Evolutionary conservation across 2,329 filamentous ascomycete genomes (phyloP), one percentile per base, ranked within the genome.

Genomic region (Aspergillus latus): DNA sequence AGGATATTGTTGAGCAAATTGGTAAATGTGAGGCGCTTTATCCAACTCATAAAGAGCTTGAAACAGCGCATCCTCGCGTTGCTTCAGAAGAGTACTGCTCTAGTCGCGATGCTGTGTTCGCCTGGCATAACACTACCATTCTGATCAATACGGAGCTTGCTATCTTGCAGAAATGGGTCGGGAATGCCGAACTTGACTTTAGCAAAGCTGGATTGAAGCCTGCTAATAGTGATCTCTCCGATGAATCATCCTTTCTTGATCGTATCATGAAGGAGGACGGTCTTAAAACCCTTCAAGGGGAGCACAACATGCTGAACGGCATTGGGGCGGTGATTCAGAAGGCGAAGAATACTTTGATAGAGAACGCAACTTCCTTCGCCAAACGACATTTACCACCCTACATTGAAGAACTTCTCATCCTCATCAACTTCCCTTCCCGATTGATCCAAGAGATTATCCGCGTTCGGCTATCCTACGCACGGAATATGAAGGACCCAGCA

Each of bases 81-180:
- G 86, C 84, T 29, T 95, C 92, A 1, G 81, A 84, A 30, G 83
- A 87, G 30, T 99, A 92, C 75, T 82, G 84, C 59, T 88, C 92
- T 60, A 91, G 91, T 29, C 94, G 89, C 67, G 89, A 96, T 70
- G 88, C 93, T 48, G 88, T 99, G 62, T 86, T 96, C 59, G 88
- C 93, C 2, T 99, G 94, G 94, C 88, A 96, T 79, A 99, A 97
- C 74, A 97, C 92, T 50, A 97, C 92, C 34, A 87, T 93, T 69
- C 86, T 96, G 69, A 97, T 99, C 80, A 96, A 95, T 72, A 96
- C 90, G 2, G 90, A 99, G 72, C 83, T 99, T 57, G 86, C 87
- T 11, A 92, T 97, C 61, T 75, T 99, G 61, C 92, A 94, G 73
- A 92, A 88, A 61, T 99, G 94, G 94, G 94, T 99, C 29, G 94